Evolutionary conservation across 192 early-diverging fungal genomes (phyloP).

Genomic region (Gryganskiella cystojenkinii): DNA sequence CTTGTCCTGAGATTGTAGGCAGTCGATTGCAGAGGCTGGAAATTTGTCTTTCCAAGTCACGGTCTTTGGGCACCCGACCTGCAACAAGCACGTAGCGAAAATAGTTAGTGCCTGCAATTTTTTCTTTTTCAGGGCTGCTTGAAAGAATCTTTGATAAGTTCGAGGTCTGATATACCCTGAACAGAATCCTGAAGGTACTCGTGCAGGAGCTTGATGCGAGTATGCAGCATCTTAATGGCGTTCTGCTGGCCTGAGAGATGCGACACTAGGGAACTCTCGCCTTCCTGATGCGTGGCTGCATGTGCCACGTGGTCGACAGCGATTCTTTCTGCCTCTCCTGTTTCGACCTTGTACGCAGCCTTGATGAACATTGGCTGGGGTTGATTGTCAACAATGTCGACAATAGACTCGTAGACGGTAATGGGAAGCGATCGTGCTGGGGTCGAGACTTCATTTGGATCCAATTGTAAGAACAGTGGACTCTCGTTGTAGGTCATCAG

Average conservation of each 20-base stretch:
- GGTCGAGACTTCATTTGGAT: constrained; percentile 62
- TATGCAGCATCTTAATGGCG: constrained; percentile 85
- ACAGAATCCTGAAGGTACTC: constrained; percentile 81
- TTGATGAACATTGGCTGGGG: constrained; percentile 72
- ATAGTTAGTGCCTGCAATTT: background rate
- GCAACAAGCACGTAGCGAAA: background rate
- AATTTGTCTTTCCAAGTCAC: constrained; percentile 82
- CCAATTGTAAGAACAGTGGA: constrained; percentile 78
- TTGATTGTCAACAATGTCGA: constrained; percentile 69
- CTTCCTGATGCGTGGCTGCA: constrained; percentile 62
- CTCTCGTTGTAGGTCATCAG: constrained; percentile 79
- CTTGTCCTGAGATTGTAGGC: constrained; percentile 71
- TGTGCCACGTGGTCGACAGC: constrained; percentile 89
- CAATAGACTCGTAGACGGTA: constrained; percentile 79
- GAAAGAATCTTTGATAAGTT: background rate
- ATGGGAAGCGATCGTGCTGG: constrained; percentile 77
- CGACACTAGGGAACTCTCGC: constrained; percentile 69
- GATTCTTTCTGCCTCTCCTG: constrained; percentile 88
- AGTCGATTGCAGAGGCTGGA: constrained; percentile 76
- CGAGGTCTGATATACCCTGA: constrained; percentile 53
- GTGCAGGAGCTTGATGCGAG: constrained; percentile 73
- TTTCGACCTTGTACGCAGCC: constrained; percentile 80
- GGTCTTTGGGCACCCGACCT: constrained; percentile 65
- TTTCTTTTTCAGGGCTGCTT: background rate
- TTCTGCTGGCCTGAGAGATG: constrained; percentile 80